A percentile compares a stretch with the other conserved stretches of the same genome.
Evolutionary conservation across 176 grass and related monocot species (phyloP).

Genomic region (Rhynchospora breviuscula): DNA sequence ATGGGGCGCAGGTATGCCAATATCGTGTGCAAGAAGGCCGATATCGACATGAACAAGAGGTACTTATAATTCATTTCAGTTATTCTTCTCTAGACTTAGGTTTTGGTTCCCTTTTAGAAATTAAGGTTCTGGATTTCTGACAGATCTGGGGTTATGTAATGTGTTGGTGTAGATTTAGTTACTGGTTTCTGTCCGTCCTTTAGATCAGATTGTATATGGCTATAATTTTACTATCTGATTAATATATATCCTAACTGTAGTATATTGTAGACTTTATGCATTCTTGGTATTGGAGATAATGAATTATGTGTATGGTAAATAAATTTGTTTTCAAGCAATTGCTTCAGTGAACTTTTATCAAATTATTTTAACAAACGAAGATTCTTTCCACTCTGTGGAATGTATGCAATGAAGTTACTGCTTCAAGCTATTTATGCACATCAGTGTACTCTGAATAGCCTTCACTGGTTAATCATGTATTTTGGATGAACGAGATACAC

Average conservation of each 20-base stretch:
- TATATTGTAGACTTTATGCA: too few species aligned
- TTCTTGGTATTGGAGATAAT: too few species aligned
- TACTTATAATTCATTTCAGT: background rate
- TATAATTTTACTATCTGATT: too few species aligned
- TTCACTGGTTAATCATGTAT: background rate
- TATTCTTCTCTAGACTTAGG: background rate
- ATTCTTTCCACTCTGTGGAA: background rate
- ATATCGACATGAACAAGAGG: constrained; percentile 96
- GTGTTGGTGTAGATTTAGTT: background rate
- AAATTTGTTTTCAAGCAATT: too few species aligned
- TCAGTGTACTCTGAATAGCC: too few species aligned
- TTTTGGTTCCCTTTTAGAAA: background rate
- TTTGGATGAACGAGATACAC: background rate
- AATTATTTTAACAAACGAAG: background rate
- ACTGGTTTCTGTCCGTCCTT: background rate
- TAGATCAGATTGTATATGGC: too few species aligned
- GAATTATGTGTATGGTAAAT: too few species aligned
- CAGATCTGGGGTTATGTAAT: background rate
- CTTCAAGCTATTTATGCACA: background rate
- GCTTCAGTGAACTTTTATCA: background rate
- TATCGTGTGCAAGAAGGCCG: constrained; percentile 95
- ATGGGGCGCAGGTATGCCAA: constrained; percentile 83
- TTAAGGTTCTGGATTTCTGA: background rate
- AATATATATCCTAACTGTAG: too few species aligned
- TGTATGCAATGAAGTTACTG: background rate